Base-by-base conservation (phyloP, 176 grass and related monocot species). In the Luzula sylvatica region DNA sequence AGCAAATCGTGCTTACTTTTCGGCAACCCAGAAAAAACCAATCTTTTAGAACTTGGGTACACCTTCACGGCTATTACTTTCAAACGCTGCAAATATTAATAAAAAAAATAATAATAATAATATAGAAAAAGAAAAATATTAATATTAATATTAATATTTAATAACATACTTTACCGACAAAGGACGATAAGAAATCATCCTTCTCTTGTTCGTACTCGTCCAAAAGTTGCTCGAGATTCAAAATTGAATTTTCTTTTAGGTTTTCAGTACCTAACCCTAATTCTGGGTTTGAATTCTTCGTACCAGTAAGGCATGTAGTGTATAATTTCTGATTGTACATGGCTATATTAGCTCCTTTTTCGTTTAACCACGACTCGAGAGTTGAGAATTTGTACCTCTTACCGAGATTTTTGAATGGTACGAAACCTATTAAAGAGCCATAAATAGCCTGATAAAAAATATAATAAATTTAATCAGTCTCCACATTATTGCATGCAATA, bases 281-380 rank as follows among this genome's bases (percentile, higher is more conserved):
- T 70, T 76, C 77, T 69, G 39, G 11, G 23, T 53, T 68, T 23
- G 16, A 75, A 28, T 61, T 65, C 24, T 46, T 71, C 46, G 72
- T 65, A 58, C 70, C 72, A 42, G 60, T 76, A 60, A 26, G 48
- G 51, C 83, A 81, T 38, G 76, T 58, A 58, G 76, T 77, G 43
- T 55, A 51, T 16, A 83, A 21, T 71, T 72, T 80, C 38, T 80
- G 77, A 50, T 65, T 85, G 57, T 90, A 83, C 15, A 79, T 59
- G 12, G 81, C 86, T 65, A 80, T 77, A 76, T 90, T 78, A 5
- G 71, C 59, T 41, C 86, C 81, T 43, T 82, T 98, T 70, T 61
- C 82, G 65, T 78, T 90, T 72, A 98, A 71, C 92, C 92, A 98
- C 53, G 85, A 77, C 55, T 90, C 81, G 66, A 98, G 80, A 53